Evolutionary conservation across 148 eudicot species (phyloP), one percentile per base, ranked within the genome.

Genomic region (Vaccinium corymbosum): DNA sequence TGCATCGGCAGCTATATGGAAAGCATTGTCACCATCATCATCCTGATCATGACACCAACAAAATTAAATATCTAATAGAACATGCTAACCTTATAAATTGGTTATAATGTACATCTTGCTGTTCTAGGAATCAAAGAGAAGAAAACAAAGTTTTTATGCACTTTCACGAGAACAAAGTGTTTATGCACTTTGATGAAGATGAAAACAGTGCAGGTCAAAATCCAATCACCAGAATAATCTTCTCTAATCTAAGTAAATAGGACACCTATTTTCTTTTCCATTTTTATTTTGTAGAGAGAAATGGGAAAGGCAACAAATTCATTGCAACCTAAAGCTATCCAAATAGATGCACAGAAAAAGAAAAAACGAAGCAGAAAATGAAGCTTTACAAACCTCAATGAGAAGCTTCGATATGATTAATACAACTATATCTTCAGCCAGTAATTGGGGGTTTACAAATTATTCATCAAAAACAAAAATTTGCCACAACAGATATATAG

Each of bases 1-100:
- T 76, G 94, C 91, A 88, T 91, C 95, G 88, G 98, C 98, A 35
- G 98, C 98, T 87, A 95, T 92, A 89, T 95, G 98, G 87, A 94
- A 95, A 88, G 98, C 98, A 90, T 92, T 94, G 86, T 95, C 94
- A 79, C 98, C 98, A 88, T 95, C 98, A 88, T 95, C 98, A 90
- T 95, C 97, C 98, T 95, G 88, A 81, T 59, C 72, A 80, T 62
- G 59, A 19, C 49, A 13, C 52, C 16, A 35, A 42, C 15, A 74
- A 74, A 74, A 74, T 17, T 17, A 11, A 38, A 17, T 7, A 74
- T 3, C 4, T 27, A 74, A 74, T 74, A 19, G 51, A 42, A 74
- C 27, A 74, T 3, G 1, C 48, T 72, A 32, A 12, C 14, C 15
- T 0, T 27, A 52, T 27, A 78, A 22, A 14, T 25, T 27, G 46